Evolutionary conservation across 768 basidiomycete species (phyloP), one percentile per base, ranked within the genome.

Genomic region (Rhodotorula paludigena): DNA sequence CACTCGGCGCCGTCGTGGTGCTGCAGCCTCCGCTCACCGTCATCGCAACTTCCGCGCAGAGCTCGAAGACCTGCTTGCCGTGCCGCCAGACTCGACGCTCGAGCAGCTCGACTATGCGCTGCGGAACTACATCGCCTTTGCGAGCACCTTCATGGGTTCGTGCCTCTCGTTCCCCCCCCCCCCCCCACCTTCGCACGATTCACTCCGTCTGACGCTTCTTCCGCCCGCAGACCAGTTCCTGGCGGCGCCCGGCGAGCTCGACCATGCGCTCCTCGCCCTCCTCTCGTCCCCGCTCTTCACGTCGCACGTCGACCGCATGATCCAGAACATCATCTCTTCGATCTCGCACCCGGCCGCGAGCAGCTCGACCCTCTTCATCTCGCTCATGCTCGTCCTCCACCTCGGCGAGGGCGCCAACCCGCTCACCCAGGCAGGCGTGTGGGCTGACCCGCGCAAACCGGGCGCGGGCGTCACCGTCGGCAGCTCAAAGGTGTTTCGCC

Each of bases 231-330:
- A 96, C 75, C 84, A 87, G 75, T 97, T 90, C 78, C 82, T 98
- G 47, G 87, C 90, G 68, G 87, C 85, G 61, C 87, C 88, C 6
- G 78, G 88, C 33, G 91, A 94, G 74, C 82, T 97, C 53, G 85
- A 91, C 68, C 87, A 92, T 76, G 91, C 91, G 18, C 88, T 88
- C 73, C 80, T 83, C 47, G 78, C 88, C 38, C 80, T 98, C 20
- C 80, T 93, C 48, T 84, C 86, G 60, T 92, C 90, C 0, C 92
- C 93, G 75, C 83, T 98, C 47, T 96, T 97, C 74, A 78, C 84
- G 5, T 93, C 89, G 75, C 92, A 97, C 78, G 92, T 90, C 6
- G 92, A 92, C 76, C 82, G 94, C 41, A 93, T 93, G 89, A 85
- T 87, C 62, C 88, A 90, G 71, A 83, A 89, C 48, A 80, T 92